Evolutionary conservation across 1,284 basidiomycete species (phyloP), one percentile per base, ranked within the genome.

Genomic region (Moesziomyces globuligerus): DNA sequence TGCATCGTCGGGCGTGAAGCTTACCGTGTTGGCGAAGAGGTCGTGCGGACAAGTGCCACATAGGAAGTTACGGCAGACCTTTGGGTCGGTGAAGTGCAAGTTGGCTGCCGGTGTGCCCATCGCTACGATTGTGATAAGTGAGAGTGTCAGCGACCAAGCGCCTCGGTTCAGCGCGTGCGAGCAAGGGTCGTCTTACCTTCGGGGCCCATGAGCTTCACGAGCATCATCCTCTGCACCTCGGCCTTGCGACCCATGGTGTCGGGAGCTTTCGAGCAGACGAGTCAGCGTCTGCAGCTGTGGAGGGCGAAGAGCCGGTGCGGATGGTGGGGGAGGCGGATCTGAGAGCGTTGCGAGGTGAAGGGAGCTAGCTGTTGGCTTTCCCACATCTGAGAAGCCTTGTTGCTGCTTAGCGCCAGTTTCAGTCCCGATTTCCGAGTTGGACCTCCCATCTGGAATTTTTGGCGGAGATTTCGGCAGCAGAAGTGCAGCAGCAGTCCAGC

Each of bases 51-150:
- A 99, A 20, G 92, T 94, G 51, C 96, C 96, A 79, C 96, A 98
- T 25, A 98, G 86, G 86, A 94, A 98, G 85, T 98, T 97, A 80
- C 92, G 88, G 87, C 96, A 98, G n/a, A 98, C 96, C 87, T 98
- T 98, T 77, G 94, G 92, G 83, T 96, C 93, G 59, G 90, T 92
- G 90, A 96, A 98, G 65, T 91, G 89, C 66, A 98, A 86, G 84
- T 97, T 74, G 34, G 73, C 71, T 9, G 74, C 72, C 3, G 76
- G 68, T 29, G 72, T 68, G 24, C 80, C 80, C 78, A 82, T 79
- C 26, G 79, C 80, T 79, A 42, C 32, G 7, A 7, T 23, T 7
- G 23, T 23, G 18, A 7, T 7, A 23, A 10, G 17, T 13, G 3
- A 20, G 40, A 34, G 25, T 17, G 37, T 39, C 9, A 56, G 32